Evolutionary conservation across 352 stramenopile species (phyloP), one percentile per base, ranked within the genome.

Genomic region (Pythium chondricola): DNA sequence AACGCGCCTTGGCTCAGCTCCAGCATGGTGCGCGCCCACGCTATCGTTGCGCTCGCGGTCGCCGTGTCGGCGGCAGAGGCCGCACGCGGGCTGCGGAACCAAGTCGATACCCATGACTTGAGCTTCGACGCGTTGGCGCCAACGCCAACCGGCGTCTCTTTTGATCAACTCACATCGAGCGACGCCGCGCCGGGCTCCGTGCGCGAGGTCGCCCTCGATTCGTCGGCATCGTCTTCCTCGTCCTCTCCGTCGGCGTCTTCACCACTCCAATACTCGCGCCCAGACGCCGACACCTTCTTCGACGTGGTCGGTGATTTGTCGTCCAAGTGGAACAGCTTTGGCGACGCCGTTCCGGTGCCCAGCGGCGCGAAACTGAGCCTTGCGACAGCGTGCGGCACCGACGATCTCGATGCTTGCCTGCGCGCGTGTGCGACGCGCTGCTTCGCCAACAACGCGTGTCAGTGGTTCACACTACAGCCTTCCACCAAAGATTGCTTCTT

Each of bases 401-500:
- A 30, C 29, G 48, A 45, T 22, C 21, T 47, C 5, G 39, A 56
- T 31, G 22, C 38, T 4, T 56, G 48, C 14, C 27, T 56, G 21
- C 14, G 13, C 6, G 38, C 48, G 20, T 56, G 48, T 21, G 48
- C 48, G 11, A 43, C 36, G 38, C 27, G 29, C 26, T 56, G 48
- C 31, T 56, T 43, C 20, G 39, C 35, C 29, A 48, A 48, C 48
- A 56, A 56, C 38, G 48, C 38, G 13, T 56, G 48, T 31, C 48
- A 56, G 48, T 56, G 48, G 48, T 56, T 56, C 48, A 48, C 48
- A 31, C 48, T 56, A 18, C 38, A 38, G 48, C 48, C 48, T n/a
- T 24, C 48, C 16, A 56, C 48, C 10, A 18, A 43, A 25, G 48
- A 56, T 31, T 56, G 48, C 17, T 56, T 42, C 22, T 22, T 43